These are phyloP conservation scores for Fusarium chaquense DNA, from an alignment of 2,329 filamentous ascomycete genomes.

Conservation along the genomic window DNA sequence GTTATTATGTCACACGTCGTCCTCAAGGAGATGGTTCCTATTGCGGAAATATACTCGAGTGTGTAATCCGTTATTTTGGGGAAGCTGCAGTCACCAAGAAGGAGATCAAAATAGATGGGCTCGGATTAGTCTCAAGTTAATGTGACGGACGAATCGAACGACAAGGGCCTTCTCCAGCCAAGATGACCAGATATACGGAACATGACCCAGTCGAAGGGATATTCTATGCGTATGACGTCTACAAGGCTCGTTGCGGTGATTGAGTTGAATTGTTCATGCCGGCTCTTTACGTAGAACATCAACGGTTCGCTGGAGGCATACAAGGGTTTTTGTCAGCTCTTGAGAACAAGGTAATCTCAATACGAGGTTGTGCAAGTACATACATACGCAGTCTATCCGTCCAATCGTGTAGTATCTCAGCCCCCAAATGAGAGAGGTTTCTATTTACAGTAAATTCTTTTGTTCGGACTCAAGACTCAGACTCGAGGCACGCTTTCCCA, in stretches of 20 bases:
- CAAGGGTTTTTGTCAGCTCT: slow-evolving; percentile 15
- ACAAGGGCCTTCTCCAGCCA: not conserved
- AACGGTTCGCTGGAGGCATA: slow-evolving; percentile 6
- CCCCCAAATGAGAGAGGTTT: slow-evolving; percentile 14
- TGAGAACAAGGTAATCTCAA: slow-evolving; percentile 13
- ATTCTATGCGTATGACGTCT: slow-evolving; percentile 13
- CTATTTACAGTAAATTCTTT: slow-evolving; percentile 30
- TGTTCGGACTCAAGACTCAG: slow-evolving; percentile 13
- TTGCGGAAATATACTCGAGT: slow-evolving; percentile 31
- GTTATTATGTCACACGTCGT: slow-evolving; percentile 26
- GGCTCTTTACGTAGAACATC: slow-evolving; percentile 11
- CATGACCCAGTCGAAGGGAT: not conserved
- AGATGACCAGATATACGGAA: slow-evolving; percentile 1
- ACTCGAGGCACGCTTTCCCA: slow-evolving; percentile 34
- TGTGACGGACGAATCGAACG: slow-evolving; percentile 9
- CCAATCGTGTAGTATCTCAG: slow-evolving; percentile 31
- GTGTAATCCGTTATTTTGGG: slow-evolving; percentile 32
- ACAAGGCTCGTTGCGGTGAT: slow-evolving; percentile 3
- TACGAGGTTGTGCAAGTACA: slow-evolving; percentile 34
- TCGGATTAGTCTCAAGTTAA: slow-evolving; percentile 28
- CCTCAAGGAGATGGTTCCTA: slow-evolving; percentile 32
- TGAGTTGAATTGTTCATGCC: slow-evolving; percentile 8
- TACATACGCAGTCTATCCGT: not conserved
- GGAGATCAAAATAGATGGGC: not conserved
- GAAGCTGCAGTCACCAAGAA: slow-evolving; percentile 9